Base-by-base conservation (phyloP, 75 land plant genomes). In the Pinus tabuliformis region DNA sequence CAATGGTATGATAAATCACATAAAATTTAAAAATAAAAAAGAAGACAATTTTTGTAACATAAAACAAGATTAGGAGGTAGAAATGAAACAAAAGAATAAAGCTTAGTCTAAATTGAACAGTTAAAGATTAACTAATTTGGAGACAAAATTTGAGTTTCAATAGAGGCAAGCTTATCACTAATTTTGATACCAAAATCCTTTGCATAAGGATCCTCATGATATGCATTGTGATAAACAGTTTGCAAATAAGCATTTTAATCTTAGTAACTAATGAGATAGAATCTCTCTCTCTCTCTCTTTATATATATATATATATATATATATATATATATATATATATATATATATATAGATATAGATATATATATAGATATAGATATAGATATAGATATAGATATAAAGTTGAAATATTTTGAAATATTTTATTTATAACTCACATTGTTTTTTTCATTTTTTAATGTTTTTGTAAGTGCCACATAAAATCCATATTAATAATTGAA, bases 91-190 rank as follows among this genome's bases (percentile, higher is more conserved):
- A 75, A 56, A 4, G 54, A 37, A 13, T 72, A 11, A 11, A 26
- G 5, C 45, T 59, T 18, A 63, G 22, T 0, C 5, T 30, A 75
- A 82, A 8, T 13, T 20, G 56, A 15, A 59, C 13, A 14, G 12
- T 5, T 3, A 36, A 45, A 49, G 54, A 64, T 73, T 81, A 95
- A 93, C 96, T 91, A 84, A 39, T 96, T 96, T 11, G 98, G 88
- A 63, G 98, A 96, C 63, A 95, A 76, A 49, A 95, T 85, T 0
- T 96, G 91, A 58, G 98, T 96, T 72, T 95, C 98, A 57, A 95
- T 90, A 28, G 88, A 85, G 14, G 98, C 89, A 22, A 95, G 86
- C 62, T 81, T 83, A 24, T 89, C 86, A 68, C 90, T 93, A n/a
- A 95, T 86, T 13, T 75, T 87, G 57, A 95, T 93, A 0, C 98